Evolutionary conservation across 345 rosid species (phyloP).

Genomic region (Euclidium syriacum): DNA sequence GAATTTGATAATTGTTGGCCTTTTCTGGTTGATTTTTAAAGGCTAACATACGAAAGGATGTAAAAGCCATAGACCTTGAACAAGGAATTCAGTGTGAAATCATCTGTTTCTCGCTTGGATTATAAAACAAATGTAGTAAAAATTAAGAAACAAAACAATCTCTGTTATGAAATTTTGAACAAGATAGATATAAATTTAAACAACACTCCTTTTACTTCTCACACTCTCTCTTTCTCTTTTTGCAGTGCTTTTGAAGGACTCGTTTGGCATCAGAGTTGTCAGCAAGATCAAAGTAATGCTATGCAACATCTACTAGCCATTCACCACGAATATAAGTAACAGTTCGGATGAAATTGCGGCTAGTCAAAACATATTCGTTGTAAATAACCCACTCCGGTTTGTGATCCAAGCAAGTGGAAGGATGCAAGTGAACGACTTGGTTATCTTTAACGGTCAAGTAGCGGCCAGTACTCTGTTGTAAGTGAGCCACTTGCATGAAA

Average conservation of each 20-base stretch:
- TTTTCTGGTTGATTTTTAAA: constrained; percentile 33
- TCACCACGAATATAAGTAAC: constrained; percentile 76
- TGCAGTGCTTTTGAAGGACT: constrained; percentile 65
- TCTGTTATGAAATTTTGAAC: no score
- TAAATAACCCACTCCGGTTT: constrained; percentile 92
- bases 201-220: constrained; percentile 39
- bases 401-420: constrained; percentile 77
- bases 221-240: constrained; percentile 53
- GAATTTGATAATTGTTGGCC: neutral
- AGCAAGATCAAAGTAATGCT: constrained; percentile 56
- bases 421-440: constrained; percentile 91
- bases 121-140: no score
- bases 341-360: constrained; percentile 73
- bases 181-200: no score
- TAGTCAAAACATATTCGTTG: constrained; percentile 70
- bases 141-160: no score
- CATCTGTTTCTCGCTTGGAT: no score
- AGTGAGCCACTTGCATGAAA: no score
- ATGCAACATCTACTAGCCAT: constrained; percentile 71
- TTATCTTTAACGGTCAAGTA: no score
- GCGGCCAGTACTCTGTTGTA: no score
- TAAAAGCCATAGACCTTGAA: no score
- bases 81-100: no score
- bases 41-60: no score
- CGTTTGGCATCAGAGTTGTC: constrained; percentile 74